Evolutionary conservation across 495 filamentous ascomycete species (phyloP), one percentile per base, ranked within the genome.

Genomic region (Cryomyces minteri): DNA sequence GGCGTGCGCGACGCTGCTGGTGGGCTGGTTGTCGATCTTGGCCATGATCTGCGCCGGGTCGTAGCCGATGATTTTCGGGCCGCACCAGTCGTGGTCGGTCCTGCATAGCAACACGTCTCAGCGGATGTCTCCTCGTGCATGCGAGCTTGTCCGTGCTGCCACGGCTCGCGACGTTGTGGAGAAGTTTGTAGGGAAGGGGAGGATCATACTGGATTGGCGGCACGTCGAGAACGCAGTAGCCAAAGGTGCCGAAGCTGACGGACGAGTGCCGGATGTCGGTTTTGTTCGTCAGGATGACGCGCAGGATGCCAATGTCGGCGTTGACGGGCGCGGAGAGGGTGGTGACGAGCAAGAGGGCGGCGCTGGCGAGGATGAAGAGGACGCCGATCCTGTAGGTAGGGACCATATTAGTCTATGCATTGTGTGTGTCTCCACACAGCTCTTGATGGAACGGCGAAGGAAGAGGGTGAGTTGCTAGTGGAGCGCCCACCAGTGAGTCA

Each of bases 311-410:
- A 33, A 77, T 66, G 54, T 66, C 51, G 40, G 67, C 54, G 43
- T 74, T 60, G 12, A 79, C 68, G 7, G 74, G 74, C 0, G 73
- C 62, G 11, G 73, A 70, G 53, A 79, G 74, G 40, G 70, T 69
- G 43, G 68, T 72, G 49, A 77, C 62, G 46, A 77, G 65, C 41
- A 77, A 61, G 40, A 79, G 62, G 42, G 73, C 57, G 12, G 66
- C 62, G 36, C 72, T 64, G 37, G 59, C 58, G 42, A 79, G 62
- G 49, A 79, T 64, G 48, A 79, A 58, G 49, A 70, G 69, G n/a
- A 72, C 71, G 51, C 74, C 74, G 45, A 77, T 54, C 44, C 51
- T 52, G 49, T 39, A 1, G 29, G 18, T 25, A 2, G 2, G 18
- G 18, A 25, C 1, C 1, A 25, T 2, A 25, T 25, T 2, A 25